phyloP scores from a whole-genome alignment of 768 basidiomycete genomes.

The Wakefieldia striispora region DNA sequence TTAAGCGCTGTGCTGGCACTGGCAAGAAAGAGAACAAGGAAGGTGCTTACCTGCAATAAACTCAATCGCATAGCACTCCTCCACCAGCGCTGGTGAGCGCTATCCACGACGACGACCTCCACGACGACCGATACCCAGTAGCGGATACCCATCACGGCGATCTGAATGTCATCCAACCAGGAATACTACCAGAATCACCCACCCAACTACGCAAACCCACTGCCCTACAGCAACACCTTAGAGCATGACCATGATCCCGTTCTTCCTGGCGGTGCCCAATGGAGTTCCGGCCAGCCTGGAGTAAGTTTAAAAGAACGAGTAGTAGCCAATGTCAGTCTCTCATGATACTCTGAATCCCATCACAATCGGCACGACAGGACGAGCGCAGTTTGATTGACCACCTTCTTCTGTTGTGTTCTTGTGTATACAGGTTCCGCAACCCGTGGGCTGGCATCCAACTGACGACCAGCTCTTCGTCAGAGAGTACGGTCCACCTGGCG shows the following conservation, averaged over 20 bases:
- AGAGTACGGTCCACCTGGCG: slow-evolving; percentile 40
- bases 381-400: slow-evolving; percentile 29
- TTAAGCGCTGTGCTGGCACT: slow-evolving; percentile 6
- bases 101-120: neutral
- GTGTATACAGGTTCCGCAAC: slow-evolving; percentile 61
- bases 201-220: slow-evolving; percentile 14
- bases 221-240: slow-evolving; percentile 1
- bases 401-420: slow-evolving; percentile 13
- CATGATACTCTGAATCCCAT: slow-evolving; percentile 7
- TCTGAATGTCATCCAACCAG: slow-evolving; percentile 24
- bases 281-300: slow-evolving; percentile 15
- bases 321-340: slow-evolving; percentile 33
- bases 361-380: slow-evolving; percentile 14
- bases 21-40: neutral
- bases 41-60: neutral
- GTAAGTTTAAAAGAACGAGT: slow-evolving; percentile 30
- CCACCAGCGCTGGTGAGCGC: slow-evolving; percentile 6
- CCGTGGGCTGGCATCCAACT: slow-evolving; percentile 59
- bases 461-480: slow-evolving; percentile 70
- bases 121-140: slow-evolving; percentile 16
- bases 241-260: slow-evolving; percentile 34
- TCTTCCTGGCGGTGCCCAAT: slow-evolving; percentile 24
- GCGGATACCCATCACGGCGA: slow-evolving; percentile 17
- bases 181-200: slow-evolving; percentile 21
- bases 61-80: slow-evolving; percentile 1